Evolutionary conservation across 805 yeast genomes (phyloP), one percentile per base, ranked within the genome.

Genomic region (Candida ortonii): DNA sequence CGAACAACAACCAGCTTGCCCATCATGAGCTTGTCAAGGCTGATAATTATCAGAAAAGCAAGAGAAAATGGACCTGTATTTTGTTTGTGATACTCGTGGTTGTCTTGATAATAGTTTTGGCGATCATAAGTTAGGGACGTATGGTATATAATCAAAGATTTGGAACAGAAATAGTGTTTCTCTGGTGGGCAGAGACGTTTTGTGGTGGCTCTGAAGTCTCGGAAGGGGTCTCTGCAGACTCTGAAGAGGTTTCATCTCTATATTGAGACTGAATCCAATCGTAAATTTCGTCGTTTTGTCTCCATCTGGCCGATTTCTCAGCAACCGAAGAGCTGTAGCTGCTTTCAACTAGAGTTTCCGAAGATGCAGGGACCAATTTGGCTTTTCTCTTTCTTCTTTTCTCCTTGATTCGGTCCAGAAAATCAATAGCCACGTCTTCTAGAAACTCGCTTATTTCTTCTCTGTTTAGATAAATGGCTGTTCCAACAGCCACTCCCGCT

Each of bases 41-140:
- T 5, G 78, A 87, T 43, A 77, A 78, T 31, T 80, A 84, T 47
- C 95, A 87, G 55, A 70, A 71, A 46, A 62, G 67, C 35, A 77
- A 79, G 46, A 71, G 88, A 2, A 80, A 76, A 49, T 88, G 95
- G 79, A 73, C 84, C 21, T 78, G 88, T 54, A 69, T 83, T 6
- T 48, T 84, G 11, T 61, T 88, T 31, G 63, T 76, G 11, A 74
- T 80, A 1, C 54, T 85, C 29, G 61, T 74, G 3, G 68, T 84
- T 2, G 61, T 85, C 20, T 67, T 78, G 8, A 60, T 85, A 34
- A 61, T 84, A 3, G 68, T 83, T 1, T 55, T 84, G 27, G 80
- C 80, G 0, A 64, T 78, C 2, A 47, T 75, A 8, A 69, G 72
- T 47, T 72, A 43, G 34, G 14, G n/a, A n/a, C n/a, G n/a, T n/a